phyloP scores from a whole-genome alignment of 2,329 filamentous ascomycete genomes.

The Emericellopsis atlantica region DNA sequence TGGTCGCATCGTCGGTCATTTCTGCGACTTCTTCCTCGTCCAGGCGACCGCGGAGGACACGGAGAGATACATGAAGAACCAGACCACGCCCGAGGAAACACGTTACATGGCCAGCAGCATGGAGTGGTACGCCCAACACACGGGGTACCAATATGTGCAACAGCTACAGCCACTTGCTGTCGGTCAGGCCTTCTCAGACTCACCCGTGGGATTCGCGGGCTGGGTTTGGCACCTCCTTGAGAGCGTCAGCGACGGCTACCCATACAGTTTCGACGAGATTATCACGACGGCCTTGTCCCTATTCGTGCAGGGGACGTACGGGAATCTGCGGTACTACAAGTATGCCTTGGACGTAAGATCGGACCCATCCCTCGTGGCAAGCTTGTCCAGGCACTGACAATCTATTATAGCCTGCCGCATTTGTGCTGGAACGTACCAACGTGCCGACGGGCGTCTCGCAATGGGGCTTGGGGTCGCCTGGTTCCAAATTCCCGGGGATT shows the following conservation, averaged over 20 bases:
- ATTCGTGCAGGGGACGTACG: conserved; percentile 2
- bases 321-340: conserved; percentile 3
- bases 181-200: conserved; percentile 1
- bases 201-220: conserved; percentile 1
- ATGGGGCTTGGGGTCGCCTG: neutral
- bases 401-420: neutral
- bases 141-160: neutral
- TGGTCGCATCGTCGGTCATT: conserved; percentile 13
- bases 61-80: neutral
- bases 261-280: conserved; percentile 1
- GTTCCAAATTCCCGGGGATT: neutral
- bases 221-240: conserved; percentile 2
- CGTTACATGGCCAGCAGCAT: neutral
- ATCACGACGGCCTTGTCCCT: conserved; percentile 2
- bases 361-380: neutral
- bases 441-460: conserved; percentile 2
- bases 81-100: conserved; percentile 2
- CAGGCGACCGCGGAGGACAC: neutral
- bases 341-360: conserved; percentile 2
- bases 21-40: conserved; percentile 13
- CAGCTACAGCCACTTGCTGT: conserved; percentile 1
- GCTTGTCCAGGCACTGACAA: neutral
- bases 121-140: neutral
- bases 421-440: neutral
- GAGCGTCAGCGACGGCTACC: conserved; percentile 1